A percentile compares a stretch with the other conserved stretches of the same genome.
Conservation (phyloP, 2,329 filamentous ascomycete species). For the Talaromyces sp. region DNA sequence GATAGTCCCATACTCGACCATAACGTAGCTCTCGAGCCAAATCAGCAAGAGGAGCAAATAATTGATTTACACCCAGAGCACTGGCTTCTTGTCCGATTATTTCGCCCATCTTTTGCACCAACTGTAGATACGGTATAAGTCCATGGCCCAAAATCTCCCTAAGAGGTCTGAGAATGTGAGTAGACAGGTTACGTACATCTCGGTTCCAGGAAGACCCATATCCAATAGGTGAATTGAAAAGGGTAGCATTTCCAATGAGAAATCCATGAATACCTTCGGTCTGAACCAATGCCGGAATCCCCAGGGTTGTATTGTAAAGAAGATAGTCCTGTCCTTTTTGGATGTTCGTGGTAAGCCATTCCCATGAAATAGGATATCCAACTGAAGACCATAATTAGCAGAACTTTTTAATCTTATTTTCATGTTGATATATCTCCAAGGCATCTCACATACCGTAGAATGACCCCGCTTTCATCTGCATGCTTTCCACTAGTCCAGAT, state of each 20-base stretch:
- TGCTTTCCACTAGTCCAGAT: slow-evolving; percentile 61
- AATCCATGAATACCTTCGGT: slow-evolving; percentile 69
- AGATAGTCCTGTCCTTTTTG: slow-evolving; percentile 64
- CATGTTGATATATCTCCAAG: not conserved
- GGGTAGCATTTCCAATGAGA: slow-evolving; percentile 65
- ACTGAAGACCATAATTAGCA: slow-evolving; percentile 33
- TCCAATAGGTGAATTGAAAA: slow-evolving; percentile 72
- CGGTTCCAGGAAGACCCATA: slow-evolving; percentile 67
- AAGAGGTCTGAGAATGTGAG: not conserved
- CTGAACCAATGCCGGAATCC: slow-evolving; percentile 68
- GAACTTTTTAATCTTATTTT: not conserved
- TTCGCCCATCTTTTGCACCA: slow-evolving; percentile 61
- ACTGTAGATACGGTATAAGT: slow-evolving; percentile 13
- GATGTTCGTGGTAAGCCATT: slow-evolving; percentile 58
- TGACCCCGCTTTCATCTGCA: slow-evolving; percentile 59
- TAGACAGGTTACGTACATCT: slow-evolving; percentile 25
- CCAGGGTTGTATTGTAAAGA: slow-evolving; percentile 58
- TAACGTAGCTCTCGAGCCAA: slow-evolving; percentile 65
- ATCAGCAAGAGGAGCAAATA: slow-evolving; percentile 67
- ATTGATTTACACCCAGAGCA: slow-evolving; percentile 64
- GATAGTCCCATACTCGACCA: slow-evolving; percentile 46
- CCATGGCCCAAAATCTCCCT: not conserved
- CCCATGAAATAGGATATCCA: slow-evolving; percentile 59
- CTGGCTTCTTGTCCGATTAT: slow-evolving; percentile 61
- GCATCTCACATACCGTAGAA: slow-evolving; percentile 48